phyloP scores from a whole-genome alignment of 495 filamentous ascomycete genomes.

The Xylaria acuta region DNA sequence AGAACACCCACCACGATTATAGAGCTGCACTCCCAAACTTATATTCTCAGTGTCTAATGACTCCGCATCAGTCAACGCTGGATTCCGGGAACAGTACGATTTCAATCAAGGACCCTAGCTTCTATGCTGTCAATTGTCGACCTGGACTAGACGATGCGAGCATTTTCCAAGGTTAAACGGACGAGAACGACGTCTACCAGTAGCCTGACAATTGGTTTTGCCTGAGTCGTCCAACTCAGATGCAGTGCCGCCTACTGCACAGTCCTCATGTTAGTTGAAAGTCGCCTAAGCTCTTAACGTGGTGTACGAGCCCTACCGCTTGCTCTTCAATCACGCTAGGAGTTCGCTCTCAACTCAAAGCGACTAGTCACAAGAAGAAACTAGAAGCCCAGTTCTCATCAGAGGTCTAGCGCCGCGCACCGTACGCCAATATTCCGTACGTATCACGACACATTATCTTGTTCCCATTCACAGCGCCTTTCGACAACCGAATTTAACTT shows the following conservation, averaged over 20 bases:
- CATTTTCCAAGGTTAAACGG: background rate
- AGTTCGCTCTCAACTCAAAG: background rate
- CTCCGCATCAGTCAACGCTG: background rate
- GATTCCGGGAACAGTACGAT: background rate
- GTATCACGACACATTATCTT: background rate
- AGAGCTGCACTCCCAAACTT: background rate
- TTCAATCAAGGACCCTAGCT: background rate
- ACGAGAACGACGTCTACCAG: background rate
- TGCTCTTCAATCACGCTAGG: background rate
- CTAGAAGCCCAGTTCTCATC: background rate
- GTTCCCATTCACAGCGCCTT: background rate
- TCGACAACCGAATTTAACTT: background rate
- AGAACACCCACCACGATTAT: slow-evolving; percentile 39
- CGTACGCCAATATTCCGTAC: background rate
- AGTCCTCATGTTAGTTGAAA: background rate
- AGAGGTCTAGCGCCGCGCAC: background rate
- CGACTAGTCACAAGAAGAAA: background rate
- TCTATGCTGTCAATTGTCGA: background rate
- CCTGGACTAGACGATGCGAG: background rate
- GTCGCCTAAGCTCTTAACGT: background rate
- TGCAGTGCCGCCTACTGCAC: background rate
- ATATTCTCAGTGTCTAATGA: background rate
- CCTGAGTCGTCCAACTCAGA: background rate
- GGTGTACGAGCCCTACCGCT: background rate
- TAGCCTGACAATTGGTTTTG: background rate